These are phyloP conservation scores for Aspergillus pseudoglaucus DNA, from an alignment of 2,329 filamentous ascomycete species.

Conservation along the genomic window DNA sequence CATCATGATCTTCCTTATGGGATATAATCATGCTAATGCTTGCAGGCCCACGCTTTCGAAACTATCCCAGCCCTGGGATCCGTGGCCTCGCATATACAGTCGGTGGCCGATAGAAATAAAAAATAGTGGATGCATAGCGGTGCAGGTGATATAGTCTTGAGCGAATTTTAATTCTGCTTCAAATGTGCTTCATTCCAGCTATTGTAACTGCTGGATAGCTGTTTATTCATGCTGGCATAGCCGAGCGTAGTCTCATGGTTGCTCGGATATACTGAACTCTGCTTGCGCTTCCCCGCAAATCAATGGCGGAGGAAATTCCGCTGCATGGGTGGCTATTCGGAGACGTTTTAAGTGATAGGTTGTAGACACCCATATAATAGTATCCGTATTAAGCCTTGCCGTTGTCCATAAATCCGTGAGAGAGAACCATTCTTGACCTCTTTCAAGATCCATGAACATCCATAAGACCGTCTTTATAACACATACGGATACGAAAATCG, in stretches of 20 bases:
- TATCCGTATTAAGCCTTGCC: not conserved
- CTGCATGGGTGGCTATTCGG: too few species aligned
- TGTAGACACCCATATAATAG: not conserved
- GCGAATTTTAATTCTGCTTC: not conserved
- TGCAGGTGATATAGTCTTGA: not conserved
- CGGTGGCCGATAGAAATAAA: conserved; percentile 10
- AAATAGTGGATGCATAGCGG: not conserved
- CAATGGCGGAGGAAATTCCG: not conserved
- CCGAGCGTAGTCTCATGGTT: too few species aligned
- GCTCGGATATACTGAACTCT: not conserved
- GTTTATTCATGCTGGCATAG: too few species aligned
- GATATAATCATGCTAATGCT: not conserved
- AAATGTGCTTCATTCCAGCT: too few species aligned
- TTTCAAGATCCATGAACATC: too few species aligned
- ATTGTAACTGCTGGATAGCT: too few species aligned
- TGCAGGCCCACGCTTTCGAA: conserved; percentile 10
- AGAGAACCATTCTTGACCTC: too few species aligned
- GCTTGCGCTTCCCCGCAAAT: not conserved
- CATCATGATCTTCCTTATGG: not conserved
- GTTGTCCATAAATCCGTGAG: too few species aligned
- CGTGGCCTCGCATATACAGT: conserved; percentile 12
- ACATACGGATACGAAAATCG: not conserved
- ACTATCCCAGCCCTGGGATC: conserved; percentile 10
- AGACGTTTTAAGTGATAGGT: not conserved
- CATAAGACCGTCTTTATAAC: not conserved